A percentile compares a stretch with the other conserved stretches of the same genome.
Evolutionary conservation across 73 alveolate genomes (phyloP).

Genomic region (Stentor coeruleus): DNA sequence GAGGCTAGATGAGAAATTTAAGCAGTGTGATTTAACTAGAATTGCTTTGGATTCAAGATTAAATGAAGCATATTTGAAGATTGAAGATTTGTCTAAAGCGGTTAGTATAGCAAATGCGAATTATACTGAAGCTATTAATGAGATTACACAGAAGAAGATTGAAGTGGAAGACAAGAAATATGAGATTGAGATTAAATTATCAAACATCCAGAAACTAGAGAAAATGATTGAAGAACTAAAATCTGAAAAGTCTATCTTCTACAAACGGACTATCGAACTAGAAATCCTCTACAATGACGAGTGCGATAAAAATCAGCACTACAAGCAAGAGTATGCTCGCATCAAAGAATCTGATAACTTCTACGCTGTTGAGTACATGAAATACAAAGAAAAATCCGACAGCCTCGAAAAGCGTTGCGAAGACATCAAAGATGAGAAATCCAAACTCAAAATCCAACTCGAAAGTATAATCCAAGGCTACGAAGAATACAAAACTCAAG

Average conservation of each 20-base stretch:
- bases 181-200: background rate
- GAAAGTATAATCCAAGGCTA: background rate
- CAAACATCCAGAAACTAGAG: background rate
- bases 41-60: background rate
- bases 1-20: background rate
- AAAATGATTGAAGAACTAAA: background rate
- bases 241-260: background rate
- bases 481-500: constrained; percentile 19
- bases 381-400: background rate
- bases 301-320: background rate
- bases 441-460: background rate
- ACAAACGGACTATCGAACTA: background rate
- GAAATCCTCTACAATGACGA: background rate
- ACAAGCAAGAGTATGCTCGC: background rate
- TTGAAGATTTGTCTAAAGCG: background rate
- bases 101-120: background rate
- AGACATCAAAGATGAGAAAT: background rate
- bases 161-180: background rate
- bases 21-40: background rate
- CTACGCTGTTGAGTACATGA: constrained; percentile 3
- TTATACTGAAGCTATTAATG: background rate
- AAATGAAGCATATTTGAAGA: background rate
- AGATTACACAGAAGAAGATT: background rate
- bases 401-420: background rate
- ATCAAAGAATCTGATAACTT: background rate